phyloP scores from a whole-genome alignment of 2,329 filamentous ascomycete species.

The Emericellopsis cladophorae region DNA sequence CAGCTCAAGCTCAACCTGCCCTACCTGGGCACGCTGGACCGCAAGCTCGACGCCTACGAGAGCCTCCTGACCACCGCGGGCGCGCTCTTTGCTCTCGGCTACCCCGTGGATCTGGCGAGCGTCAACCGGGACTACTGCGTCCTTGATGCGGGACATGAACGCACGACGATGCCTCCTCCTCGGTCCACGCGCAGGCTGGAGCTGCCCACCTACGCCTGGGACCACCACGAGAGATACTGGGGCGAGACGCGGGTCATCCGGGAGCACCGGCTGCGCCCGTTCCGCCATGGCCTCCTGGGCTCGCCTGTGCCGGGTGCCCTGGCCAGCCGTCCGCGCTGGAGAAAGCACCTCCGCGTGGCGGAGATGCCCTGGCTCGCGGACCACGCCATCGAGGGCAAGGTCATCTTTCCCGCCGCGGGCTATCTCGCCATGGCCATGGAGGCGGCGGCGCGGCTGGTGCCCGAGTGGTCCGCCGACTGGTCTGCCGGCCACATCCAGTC shows the following conservation, averaged over 20 bases:
- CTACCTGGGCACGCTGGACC: neutral
- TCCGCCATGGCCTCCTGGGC: neutral
- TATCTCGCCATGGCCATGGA: too few species aligned
- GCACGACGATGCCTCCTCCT: too few species aligned
- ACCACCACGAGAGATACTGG: neutral
- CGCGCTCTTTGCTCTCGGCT: neutral
- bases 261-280: neutral
- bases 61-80: neutral
- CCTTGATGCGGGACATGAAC: too few species aligned
- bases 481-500: too few species aligned
- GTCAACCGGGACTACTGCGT: too few species aligned
- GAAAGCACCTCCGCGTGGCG: neutral
- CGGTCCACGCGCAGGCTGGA: too few species aligned
- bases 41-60: neutral
- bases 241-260: neutral
- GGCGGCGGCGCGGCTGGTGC: too few species aligned
- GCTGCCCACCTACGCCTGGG: neutral
- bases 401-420: too few species aligned
- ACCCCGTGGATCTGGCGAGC: neutral
- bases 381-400: too few species aligned
- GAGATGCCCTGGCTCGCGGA: neutral
- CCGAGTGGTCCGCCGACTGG: too few species aligned
- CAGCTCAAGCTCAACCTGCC: neutral
- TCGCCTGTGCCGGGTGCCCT: too few species aligned
- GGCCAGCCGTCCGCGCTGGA: too few species aligned